Evolutionary conservation across 176 grass and related monocot species (phyloP).

Genomic region (Carex myosuroides): DNA sequence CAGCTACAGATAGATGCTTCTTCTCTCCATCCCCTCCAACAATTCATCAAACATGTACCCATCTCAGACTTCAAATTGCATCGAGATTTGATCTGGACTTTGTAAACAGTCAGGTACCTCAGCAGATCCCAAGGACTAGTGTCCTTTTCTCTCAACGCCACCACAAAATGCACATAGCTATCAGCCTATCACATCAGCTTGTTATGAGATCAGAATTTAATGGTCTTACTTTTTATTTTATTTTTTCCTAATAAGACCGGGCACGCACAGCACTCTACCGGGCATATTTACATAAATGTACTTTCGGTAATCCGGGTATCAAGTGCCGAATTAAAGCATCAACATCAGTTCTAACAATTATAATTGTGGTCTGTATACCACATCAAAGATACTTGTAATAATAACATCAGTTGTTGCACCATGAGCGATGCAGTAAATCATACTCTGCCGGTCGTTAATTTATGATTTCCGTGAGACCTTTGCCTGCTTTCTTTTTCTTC

Average conservation of each 20-base stretch:
- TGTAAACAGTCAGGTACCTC: neutral
- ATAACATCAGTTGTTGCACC: neutral
- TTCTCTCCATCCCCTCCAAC: neutral
- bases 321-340: no score
- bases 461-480: neutral
- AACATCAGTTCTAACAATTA: no score
- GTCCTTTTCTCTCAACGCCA: neutral
- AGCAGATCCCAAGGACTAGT: neutral
- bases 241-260: no score
- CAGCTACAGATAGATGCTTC: no score
- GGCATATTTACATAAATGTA: no score
- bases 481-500: conserved; percentile 9
- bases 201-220: neutral
- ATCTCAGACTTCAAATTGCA: neutral
- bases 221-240: no score
- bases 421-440: neutral
- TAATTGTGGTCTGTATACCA: no score
- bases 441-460: neutral
- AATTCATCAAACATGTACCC: neutral
- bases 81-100: neutral
- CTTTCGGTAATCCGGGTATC: no score
- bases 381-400: neutral
- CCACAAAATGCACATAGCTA: neutral
- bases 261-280: no score
- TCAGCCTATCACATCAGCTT: neutral